Base-by-base conservation (phyloP, 441 rosid genomes). In the Mallotus repandus region DNA sequence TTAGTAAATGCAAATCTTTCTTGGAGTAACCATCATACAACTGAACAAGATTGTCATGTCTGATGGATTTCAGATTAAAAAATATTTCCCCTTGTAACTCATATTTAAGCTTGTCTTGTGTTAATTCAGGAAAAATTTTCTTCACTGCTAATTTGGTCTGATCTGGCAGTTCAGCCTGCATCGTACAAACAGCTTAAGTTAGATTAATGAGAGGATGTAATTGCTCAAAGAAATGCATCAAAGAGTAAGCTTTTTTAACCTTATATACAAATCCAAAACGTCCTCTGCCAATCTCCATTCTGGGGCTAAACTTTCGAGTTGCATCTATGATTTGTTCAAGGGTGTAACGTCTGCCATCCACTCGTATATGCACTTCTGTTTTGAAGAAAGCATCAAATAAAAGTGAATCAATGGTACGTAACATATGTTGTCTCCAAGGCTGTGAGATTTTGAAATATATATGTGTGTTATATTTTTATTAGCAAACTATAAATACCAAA, bases 151-250 rank as follows among this genome's bases (percentile, higher is more conserved):
- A 16, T 56, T 55, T 41, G 7, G 19, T 70, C 45, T 46, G 9
- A 58, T 29, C 66, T 58, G 55, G 8, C 16, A 70, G 43, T 46
- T 70, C 66, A 59, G 66, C 65, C 74, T 70, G 56, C 66, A 70
- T 45, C 7, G 19, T 22, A 2, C 12, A 52, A 52, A 16, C 50
- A 48, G 0, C 4, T 48, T 9, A 15, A 49, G 14, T 9, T 15
- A 29, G 32, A 29, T 2, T 2, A 18, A 38, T 6, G 41, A 16
- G n/a, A 38, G 46, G 53, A 64, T 43, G 21, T 16, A 29, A 29
- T 29, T 29, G 3, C 32, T 29, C 1, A 29, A 29, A 29, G 32
- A 29, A 29, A 29, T 29, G 2, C 32, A 29, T 1, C 32, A 29
- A 29, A 29, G 32, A 29, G 32, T 29, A 29, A 1, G 32, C 32